Evolutionary conservation across 345 rosid species (phyloP), one percentile per base, ranked within the genome.

Genomic region (Rhizophora apiculata): DNA sequence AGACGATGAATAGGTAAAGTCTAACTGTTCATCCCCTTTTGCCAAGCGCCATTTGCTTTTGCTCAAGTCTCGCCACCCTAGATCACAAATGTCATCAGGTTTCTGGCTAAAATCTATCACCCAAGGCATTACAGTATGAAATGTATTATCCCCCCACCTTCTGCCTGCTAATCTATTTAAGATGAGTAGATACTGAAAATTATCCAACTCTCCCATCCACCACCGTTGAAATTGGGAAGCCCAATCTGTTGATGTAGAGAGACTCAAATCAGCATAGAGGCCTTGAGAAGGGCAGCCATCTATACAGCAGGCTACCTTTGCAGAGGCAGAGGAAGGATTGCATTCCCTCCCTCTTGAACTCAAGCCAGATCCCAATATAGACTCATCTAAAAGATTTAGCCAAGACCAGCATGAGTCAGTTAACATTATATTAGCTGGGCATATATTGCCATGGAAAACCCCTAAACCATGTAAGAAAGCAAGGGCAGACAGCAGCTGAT

Each of bases 1-100:
- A 74, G 96, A 93, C 9, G 98, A 84, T 37, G 86, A 85, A 80
- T 89, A 90, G 63, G 98, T 90, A 71, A 93, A 93, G 83, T 93
- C 98, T 80, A 93, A 81, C 73, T 93, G 98, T 67, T 89, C 98
- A 79, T 90, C 97, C 65, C 98, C 98, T 86, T 93, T 93, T 56
- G 98, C 97, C 78, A 93, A 76, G 72, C 96, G 79, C 98, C 97
- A 93, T 81, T 93, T 93, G 80, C 97, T 93, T 82, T 90, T 93
- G 78, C 92, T 87, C 78, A 93, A 82, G 81, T 93, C 91, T 58
- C 98, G 82, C 98, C 93, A 90, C 52, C 98, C 98, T 60, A 79
- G 72, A 74, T 89, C 90, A 79, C 87, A 82, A 81, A 80, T 82
- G 67, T 86, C 85, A 73, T 80, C 89, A 30, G 98, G 96, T 70